These are phyloP conservation scores for Lipomyces mesembrius DNA, from an alignment of 805 yeast genomes.

Conservation along the genomic window DNA sequence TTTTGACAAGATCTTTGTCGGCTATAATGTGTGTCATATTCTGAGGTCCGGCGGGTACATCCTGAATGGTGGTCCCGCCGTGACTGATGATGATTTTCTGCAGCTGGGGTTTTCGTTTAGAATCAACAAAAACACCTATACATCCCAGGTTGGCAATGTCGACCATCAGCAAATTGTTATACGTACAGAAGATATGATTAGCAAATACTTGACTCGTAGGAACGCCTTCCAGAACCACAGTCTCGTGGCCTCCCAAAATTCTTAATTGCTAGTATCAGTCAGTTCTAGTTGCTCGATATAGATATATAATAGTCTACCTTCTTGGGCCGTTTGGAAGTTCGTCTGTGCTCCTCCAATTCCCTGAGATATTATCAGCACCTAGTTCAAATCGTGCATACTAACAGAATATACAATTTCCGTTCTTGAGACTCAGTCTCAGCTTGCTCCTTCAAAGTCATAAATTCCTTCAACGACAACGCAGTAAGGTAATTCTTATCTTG, in stretches of 20 bases:
- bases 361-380: neutral
- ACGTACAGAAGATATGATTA: slow-evolving; percentile 22
- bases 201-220: slow-evolving; percentile 17
- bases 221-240: neutral
- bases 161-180: neutral
- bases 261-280: slow-evolving; percentile 5
- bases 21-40: slow-evolving; percentile 28
- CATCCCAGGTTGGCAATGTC: neutral
- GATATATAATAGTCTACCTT: neutral
- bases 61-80: slow-evolving; percentile 38
- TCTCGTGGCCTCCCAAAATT: slow-evolving; percentile 11
- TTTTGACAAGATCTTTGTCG: slow-evolving; percentile 47
- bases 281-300: neutral
- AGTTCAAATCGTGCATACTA: neutral
- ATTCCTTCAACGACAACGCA: slow-evolving; percentile 31
- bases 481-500: slow-evolving; percentile 63
- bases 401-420: slow-evolving; percentile 45
- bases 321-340: slow-evolving; percentile 14
- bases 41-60: slow-evolving; percentile 3
- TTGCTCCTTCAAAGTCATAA: slow-evolving; percentile 34
- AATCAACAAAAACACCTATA: slow-evolving; percentile 6
- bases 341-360: slow-evolving; percentile 24
- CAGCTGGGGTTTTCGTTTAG: slow-evolving; percentile 39
- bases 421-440: slow-evolving; percentile 42
- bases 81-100: slow-evolving; percentile 56